phyloP scores from a whole-genome alignment of 495 filamentous ascomycete species.

The Trichocladium antarcticum region DNA sequence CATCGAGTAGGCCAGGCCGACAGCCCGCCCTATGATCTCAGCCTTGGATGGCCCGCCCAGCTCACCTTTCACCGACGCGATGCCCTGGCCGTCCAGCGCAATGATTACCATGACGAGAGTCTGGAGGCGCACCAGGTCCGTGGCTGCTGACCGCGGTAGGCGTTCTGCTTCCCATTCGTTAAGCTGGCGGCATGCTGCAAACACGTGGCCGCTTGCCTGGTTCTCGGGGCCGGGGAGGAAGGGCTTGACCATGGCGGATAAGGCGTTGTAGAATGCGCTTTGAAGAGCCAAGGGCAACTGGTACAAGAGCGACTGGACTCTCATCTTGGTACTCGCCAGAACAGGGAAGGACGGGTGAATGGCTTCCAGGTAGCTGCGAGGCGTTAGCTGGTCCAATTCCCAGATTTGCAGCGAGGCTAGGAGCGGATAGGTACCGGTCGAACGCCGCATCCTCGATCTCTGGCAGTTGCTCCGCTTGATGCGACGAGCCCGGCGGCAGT shows the following conservation, averaged over 20 bases:
- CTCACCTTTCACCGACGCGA: constrained; percentile 24
- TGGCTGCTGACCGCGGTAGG: constrained; percentile 32
- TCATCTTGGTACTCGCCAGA: constrained; percentile 53
- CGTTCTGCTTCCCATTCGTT: constrained; percentile 43
- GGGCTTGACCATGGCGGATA: constrained; percentile 51
- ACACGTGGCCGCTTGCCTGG: constrained; percentile 29
- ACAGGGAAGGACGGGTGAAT: constrained; percentile 69
- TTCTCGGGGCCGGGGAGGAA: constrained; percentile 39
- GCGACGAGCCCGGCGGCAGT: constrained; percentile 19
- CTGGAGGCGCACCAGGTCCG: constrained; percentile 53
- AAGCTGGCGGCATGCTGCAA: constrained; percentile 41
- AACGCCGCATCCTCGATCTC: constrained; percentile 38
- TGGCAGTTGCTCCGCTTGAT: constrained; percentile 20
- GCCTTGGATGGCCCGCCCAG: constrained; percentile 26
- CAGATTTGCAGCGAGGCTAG: neutral
- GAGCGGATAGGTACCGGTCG: constrained; percentile 30
- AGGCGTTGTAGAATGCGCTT: constrained; percentile 59
- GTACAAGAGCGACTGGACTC: constrained; percentile 49
- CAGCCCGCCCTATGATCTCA: constrained; percentile 44
- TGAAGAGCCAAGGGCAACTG: constrained; percentile 50
- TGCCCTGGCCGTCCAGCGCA: constrained; percentile 42
- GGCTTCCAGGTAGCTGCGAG: constrained; percentile 53
- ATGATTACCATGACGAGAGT: constrained; percentile 51
- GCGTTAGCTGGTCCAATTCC: neutral
- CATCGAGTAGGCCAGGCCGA: constrained; percentile 48